A percentile compares a stretch with the other conserved stretches of the same genome.
These are phyloP conservation scores for Tylopilus sp. DNA, from an alignment of 768 basidiomycete genomes.

Conservation along the genomic window DNA sequence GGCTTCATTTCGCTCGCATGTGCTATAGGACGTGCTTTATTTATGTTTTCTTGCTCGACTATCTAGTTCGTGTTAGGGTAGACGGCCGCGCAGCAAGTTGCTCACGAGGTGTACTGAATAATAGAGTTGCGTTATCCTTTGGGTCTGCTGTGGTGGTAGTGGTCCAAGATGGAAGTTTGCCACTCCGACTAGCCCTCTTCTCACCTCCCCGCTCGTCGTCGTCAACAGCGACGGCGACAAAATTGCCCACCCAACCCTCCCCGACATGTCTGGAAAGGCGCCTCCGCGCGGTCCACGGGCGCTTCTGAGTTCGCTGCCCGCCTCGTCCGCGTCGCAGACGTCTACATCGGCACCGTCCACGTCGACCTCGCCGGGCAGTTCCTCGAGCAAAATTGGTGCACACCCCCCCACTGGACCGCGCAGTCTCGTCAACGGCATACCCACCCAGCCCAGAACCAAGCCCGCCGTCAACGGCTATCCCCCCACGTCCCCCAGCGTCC, in stretches of 20 bases:
- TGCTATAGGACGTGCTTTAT: too few species aligned
- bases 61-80: neutral
- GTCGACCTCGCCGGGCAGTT: slow-evolving; percentile 30
- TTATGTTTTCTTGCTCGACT: neutral
- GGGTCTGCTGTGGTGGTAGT: neutral
- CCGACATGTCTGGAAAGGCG: slow-evolving; percentile 65
- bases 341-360: slow-evolving; percentile 34
- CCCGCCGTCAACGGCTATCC: slow-evolving; percentile 43
- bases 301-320: slow-evolving; percentile 47
- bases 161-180: slow-evolving; percentile 15
- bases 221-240: slow-evolving; percentile 21
- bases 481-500: slow-evolving; percentile 23
- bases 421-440: slow-evolving; percentile 46
- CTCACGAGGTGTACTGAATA: neutral
- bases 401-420: slow-evolving; percentile 66
- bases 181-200: neutral
- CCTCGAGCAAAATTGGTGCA: slow-evolving; percentile 45
- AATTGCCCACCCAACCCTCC: neutral
- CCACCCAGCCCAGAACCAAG: slow-evolving; percentile 35
- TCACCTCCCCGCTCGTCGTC: slow-evolving; percentile 20
- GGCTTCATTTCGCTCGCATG: neutral
- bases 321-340: slow-evolving; percentile 28
- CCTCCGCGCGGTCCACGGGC: slow-evolving; percentile 75
- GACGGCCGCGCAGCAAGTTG: neutral
- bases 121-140: too few species aligned